A percentile compares a stretch with the other conserved stretches of the same genome.
These are phyloP conservation scores for Candolleomyces aberdarensis DNA, from an alignment of 768 basidiomycete genomes.

Conservation along the genomic window DNA sequence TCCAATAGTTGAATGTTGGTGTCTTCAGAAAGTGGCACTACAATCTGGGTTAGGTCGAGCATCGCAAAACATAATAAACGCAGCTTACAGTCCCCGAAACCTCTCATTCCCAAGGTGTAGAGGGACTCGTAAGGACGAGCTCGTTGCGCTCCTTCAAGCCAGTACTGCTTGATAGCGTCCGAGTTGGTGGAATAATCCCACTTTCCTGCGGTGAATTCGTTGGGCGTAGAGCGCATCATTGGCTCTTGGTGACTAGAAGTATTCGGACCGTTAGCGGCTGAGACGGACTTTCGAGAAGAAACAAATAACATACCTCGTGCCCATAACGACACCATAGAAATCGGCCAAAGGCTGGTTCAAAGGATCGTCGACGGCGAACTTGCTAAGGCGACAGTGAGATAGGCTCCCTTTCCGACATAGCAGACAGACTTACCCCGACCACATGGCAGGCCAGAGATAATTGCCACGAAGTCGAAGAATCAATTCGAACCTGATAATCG, in stretches of 20 bases:
- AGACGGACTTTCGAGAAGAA: not conserved
- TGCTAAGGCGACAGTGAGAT: constrained; percentile 20
- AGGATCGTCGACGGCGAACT: constrained; percentile 58
- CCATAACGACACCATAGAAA: constrained; percentile 67
- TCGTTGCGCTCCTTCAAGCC: constrained; percentile 57
- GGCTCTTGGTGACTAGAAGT: constrained; percentile 61
- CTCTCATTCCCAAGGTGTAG: constrained; percentile 70
- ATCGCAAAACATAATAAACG: not conserved
- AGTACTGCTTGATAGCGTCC: constrained; percentile 56
- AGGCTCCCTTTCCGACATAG: not conserved
- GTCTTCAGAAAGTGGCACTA: constrained; percentile 51
- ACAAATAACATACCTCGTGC: constrained; percentile 44
- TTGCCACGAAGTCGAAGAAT: constrained; percentile 66
- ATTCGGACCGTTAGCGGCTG: not conserved
- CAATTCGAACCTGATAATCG: constrained; percentile 52
- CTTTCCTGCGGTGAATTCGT: constrained; percentile 57
- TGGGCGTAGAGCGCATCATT: constrained; percentile 69
- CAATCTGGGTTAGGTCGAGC: not conserved
- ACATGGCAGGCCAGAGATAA: constrained; percentile 65
- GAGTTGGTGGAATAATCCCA: constrained; percentile 65
- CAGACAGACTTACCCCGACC: constrained; percentile 32
- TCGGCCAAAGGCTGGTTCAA: constrained; percentile 63
- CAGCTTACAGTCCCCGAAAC: constrained; percentile 48
- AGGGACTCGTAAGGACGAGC: constrained; percentile 59
- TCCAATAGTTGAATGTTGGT: constrained; percentile 51